Evolutionary conservation across 495 filamentous ascomycete genomes (phyloP).

Genomic region (Polyplosphaeria fusca): DNA sequence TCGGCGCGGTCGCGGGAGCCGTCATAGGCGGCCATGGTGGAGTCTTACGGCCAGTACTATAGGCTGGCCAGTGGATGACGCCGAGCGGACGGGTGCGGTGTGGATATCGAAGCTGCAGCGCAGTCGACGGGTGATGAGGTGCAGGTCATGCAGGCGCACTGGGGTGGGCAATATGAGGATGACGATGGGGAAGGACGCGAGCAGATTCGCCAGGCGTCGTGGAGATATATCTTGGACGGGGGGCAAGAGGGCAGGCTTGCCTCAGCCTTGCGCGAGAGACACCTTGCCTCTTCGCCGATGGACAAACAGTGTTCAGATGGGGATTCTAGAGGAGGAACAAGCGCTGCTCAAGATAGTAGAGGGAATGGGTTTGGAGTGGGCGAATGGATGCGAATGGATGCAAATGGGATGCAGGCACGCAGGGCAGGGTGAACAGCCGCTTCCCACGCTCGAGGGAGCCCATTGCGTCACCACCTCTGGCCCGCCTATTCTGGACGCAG

Average conservation of each 20-base stretch:
- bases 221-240: constrained; percentile 5
- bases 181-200: neutral
- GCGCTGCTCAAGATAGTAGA: too few relatives aligned
- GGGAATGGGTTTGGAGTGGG: too few relatives aligned
- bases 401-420: too few relatives aligned
- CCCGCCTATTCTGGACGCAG: too few relatives aligned
- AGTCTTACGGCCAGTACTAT: constrained; percentile 3
- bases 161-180: neutral
- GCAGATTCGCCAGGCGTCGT: constrained; percentile 4
- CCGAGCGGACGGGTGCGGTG: neutral
- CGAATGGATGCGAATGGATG: too few relatives aligned
- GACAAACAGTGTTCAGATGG: neutral
- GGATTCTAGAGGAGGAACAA: constrained; percentile 2
- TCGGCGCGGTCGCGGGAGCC: constrained; percentile 32
- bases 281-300: neutral
- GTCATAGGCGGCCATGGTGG: constrained; percentile 31
- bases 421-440: too few relatives aligned
- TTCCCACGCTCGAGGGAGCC: too few relatives aligned
- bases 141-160: constrained; percentile 16
- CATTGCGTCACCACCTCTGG: too few relatives aligned
- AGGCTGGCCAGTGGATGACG: constrained; percentile 8
- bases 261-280: constrained; percentile 15
- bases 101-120: neutral
- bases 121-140: neutral
- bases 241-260: neutral